Conservation (phyloP, 805 yeast species). For the Grigorovia humatica region DNA sequence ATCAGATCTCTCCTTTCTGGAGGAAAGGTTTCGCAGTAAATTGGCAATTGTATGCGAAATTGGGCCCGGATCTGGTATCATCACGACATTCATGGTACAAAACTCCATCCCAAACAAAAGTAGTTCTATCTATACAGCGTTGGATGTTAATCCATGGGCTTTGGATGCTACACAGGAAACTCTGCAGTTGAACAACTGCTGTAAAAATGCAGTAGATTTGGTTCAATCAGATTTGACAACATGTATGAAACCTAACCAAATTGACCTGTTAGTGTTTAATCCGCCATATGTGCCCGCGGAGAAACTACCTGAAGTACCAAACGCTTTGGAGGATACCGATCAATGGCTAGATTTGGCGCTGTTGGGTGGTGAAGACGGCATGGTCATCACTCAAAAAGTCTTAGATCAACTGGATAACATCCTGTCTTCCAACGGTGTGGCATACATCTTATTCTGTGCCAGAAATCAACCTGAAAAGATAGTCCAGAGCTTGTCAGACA, state of each 20-base stretch:
- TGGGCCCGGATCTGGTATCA: constrained; percentile 89
- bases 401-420: constrained; percentile 43
- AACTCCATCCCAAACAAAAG: constrained; percentile 36
- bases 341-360: constrained; percentile 85
- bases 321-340: constrained; percentile 33
- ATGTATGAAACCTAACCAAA: constrained; percentile 33
- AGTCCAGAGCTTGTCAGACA: constrained; percentile 24
- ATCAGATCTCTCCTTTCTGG: constrained; percentile 35
- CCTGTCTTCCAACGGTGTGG: constrained; percentile 55
- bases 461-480: constrained; percentile 71
- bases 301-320: constrained; percentile 52
- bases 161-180: constrained; percentile 45
- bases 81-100: constrained; percentile 61
- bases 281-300: constrained; percentile 97
- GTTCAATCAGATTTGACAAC: constrained; percentile 51
- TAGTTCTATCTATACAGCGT: constrained; percentile 47
- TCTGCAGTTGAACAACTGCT: constrained; percentile 27
- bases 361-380: constrained; percentile 83
- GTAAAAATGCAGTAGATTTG: constrained; percentile 31
- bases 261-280: constrained; percentile 77
- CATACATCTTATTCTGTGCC: constrained; percentile 86
- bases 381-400: constrained; percentile 68
- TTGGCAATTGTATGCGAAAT: constrained; percentile 64
- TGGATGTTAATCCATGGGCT: constrained; percentile 78
- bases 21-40: constrained; percentile 17